Evolutionary conservation across 2,329 filamentous ascomycete species (phyloP).

Genomic region (Botrytis pseudocinerea): DNA sequence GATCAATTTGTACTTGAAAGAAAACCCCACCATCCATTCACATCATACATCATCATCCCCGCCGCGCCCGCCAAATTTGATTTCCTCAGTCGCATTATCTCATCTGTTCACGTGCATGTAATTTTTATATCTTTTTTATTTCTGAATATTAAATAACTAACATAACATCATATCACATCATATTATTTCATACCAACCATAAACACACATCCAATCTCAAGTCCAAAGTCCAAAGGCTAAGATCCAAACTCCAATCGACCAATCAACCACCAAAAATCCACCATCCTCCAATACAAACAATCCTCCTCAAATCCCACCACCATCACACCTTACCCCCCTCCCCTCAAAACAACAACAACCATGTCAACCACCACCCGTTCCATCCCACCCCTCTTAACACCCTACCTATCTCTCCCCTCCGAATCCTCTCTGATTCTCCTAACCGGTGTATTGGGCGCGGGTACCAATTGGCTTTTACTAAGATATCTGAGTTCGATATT

Average conservation of each 20-base stretch:
- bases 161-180: background rate
- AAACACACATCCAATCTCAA: background rate
- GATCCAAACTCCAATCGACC: no score
- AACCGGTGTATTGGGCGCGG: slow-evolving; percentile 66
- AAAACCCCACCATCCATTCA: background rate
- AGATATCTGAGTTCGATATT: slow-evolving; percentile 49
- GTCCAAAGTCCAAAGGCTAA: background rate
- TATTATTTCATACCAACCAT: background rate
- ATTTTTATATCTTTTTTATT: background rate
- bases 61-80: background rate
- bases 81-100: background rate
- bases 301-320: background rate
- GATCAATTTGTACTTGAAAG: no score
- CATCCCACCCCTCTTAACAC: slow-evolving; percentile 61
- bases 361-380: slow-evolving; percentile 27
- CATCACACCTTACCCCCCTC: no score
- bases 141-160: background rate
- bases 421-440: slow-evolving; percentile 64
- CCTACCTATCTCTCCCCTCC: slow-evolving; percentile 60
- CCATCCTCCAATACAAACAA: background rate
- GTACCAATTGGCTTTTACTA: slow-evolving; percentile 65
- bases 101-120: slow-evolving; percentile 7
- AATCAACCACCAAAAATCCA: no score
- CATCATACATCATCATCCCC: background rate
- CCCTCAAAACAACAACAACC: background rate